Percentiles rank a stretch among this genome's conserved stretches.
These are phyloP conservation scores for Phoenix dactylifera DNA, from an alignment of 176 grass and related monocot species.

Conservation along the genomic window DNA sequence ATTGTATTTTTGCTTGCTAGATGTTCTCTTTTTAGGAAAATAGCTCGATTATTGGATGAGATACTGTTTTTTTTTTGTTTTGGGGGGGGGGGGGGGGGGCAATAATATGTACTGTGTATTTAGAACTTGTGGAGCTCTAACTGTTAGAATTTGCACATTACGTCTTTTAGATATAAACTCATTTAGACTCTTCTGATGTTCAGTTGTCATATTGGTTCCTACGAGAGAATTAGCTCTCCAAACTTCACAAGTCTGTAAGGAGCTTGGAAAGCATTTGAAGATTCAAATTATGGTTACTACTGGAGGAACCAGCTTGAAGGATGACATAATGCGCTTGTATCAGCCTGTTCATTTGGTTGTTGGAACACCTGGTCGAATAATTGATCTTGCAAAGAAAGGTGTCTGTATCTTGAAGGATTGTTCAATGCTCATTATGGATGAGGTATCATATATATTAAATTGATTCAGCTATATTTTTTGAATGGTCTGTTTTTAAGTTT, in stretches of 20 bases:
- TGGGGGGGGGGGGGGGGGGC: too few relatives aligned
- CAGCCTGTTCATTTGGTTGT: constrained; percentile 12
- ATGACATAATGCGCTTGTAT: constrained; percentile 19
- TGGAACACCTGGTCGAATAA: constrained; percentile 17
- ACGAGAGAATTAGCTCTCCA: constrained; percentile 17
- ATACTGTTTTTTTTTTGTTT: too few relatives aligned
- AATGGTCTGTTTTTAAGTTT: too few relatives aligned
- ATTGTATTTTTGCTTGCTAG: too few relatives aligned
- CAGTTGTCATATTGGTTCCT: constrained; percentile 15
- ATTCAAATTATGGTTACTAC: constrained; percentile 17
- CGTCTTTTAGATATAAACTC: too few relatives aligned
- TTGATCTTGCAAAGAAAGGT: constrained; percentile 14
- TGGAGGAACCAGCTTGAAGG: constrained; percentile 14
- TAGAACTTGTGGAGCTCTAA: too few relatives aligned
- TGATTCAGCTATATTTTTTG: too few relatives aligned
- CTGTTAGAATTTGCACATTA: too few relatives aligned
- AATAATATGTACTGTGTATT: too few relatives aligned
- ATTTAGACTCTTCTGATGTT: too few relatives aligned
- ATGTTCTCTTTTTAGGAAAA: too few relatives aligned
- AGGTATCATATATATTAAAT: constrained; percentile 1
- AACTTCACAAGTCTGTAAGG: constrained; percentile 13
- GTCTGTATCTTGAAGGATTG: constrained; percentile 6
- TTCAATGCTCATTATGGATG: constrained; percentile 17
- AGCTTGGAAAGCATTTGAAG: constrained; percentile 15
- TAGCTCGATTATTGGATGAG: too few relatives aligned